A percentile compares a stretch with the other conserved stretches of the same genome.
Evolutionary conservation across 257 asterid species (phyloP).

Genomic region (Solanum chmielewskii): DNA sequence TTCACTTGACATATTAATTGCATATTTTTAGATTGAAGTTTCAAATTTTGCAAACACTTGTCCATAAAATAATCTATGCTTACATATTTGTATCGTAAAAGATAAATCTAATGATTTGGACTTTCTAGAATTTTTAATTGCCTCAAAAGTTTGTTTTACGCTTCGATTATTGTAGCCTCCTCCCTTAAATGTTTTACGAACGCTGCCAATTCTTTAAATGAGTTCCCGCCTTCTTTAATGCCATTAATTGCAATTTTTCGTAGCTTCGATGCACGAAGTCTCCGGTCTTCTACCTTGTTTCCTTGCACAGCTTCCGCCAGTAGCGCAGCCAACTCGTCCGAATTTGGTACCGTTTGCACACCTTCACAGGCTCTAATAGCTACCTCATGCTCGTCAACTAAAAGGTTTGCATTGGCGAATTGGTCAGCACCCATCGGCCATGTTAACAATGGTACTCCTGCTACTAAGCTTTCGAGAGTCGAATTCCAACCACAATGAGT

Average conservation of each 20-base stretch:
- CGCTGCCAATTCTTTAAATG: conserved; percentile 29
- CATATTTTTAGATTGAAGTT: not conserved
- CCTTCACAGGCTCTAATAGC: conserved; percentile 61
- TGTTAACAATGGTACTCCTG: conserved; percentile 55
- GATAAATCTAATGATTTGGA: not conserved
- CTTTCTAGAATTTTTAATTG: not conserved
- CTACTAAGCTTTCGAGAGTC: conserved; percentile 29
- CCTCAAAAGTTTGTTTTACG: not conserved
- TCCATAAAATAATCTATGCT: not conserved
- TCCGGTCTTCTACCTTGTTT: conserved; percentile 15
- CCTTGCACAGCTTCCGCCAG: conserved; percentile 20
- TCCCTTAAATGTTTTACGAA: conserved; percentile 15
- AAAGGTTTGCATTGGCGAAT: conserved; percentile 35
- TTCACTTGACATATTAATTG: not conserved
- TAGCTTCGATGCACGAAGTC: conserved; percentile 1
- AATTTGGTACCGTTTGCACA: conserved; percentile 22
- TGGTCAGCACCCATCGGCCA: conserved; percentile 95
- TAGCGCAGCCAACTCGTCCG: conserved; percentile 21
- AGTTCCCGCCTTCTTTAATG: conserved; percentile 36
- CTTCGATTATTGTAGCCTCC: not conserved
- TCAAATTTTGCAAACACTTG: not conserved
- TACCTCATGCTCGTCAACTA: conserved; percentile 46
- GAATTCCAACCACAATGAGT: conserved; percentile 89
- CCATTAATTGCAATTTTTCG: conserved; percentile 35
- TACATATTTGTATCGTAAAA: not conserved